A percentile compares a stretch with the other conserved stretches of the same genome.
Evolutionary conservation across 257 asterid genomes (phyloP).

Genomic region (Gentiana dahurica): DNA sequence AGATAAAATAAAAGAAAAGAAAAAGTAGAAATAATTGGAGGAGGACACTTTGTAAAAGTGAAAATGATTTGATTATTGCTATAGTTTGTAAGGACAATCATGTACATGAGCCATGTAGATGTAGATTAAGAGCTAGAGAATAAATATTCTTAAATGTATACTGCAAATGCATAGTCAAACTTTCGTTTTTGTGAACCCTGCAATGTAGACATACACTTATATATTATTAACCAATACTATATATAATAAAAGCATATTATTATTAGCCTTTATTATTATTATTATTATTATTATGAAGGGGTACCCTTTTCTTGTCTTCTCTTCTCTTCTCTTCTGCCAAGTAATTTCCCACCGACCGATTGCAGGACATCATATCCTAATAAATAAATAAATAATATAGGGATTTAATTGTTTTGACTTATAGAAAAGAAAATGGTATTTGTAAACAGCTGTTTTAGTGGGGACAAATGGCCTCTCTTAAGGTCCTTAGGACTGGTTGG

Average conservation of each 20-base stretch:
- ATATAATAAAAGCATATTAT: too few relatives aligned
- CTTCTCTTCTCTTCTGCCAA: not conserved
- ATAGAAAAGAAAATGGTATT: constrained; percentile 26
- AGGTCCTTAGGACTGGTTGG: constrained; percentile 16
- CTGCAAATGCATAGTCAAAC: constrained; percentile 1
- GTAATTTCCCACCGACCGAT: not conserved
- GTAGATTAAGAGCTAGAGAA: constrained; percentile 3
- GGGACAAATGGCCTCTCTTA: constrained; percentile 35
- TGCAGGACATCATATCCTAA: constrained; percentile 1
- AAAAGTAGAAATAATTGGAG: too few relatives aligned
- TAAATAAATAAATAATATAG: too few relatives aligned
- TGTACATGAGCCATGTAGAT: constrained; percentile 15
- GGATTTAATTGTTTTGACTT: constrained; percentile 18
- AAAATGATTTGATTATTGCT: too few relatives aligned
- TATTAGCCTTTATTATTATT: too few relatives aligned
- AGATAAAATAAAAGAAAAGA: too few relatives aligned
- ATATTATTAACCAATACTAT: too few relatives aligned
- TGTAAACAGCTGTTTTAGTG: constrained; percentile 65
- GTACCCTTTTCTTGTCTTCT: not conserved
- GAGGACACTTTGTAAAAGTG: too few relatives aligned
- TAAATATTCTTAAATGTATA: constrained; percentile 14
- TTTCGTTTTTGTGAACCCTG: too few relatives aligned
- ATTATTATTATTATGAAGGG: constrained; percentile 4
- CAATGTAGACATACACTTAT: too few relatives aligned
- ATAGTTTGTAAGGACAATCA: not conserved